Evolutionary conservation across 768 basidiomycete species (phyloP), one percentile per base, ranked within the genome.

Genomic region (Leucocoprinus sp.): DNA sequence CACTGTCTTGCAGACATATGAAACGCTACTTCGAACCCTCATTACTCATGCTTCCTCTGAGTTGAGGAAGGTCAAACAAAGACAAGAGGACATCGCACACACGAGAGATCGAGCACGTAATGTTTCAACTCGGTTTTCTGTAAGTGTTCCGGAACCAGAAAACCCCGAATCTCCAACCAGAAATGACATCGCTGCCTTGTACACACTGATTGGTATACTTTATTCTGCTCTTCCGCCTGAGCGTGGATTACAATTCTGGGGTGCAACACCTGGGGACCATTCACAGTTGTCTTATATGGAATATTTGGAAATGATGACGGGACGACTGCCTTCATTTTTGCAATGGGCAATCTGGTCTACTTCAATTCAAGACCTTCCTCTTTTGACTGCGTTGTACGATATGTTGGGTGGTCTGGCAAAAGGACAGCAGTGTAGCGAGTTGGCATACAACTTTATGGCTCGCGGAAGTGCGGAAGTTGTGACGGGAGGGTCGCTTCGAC

Each of bases 311-410:
- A 68, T 73, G n/a, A 76, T 72, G 2, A 60, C 60, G n/a, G 64
- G 64, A 26, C 57, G 59, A 36, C 56, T 66, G 33, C 64, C 64
- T 5, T 53, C 80, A 1, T 93, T 95, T 60, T 65, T 95, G 38
- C 86, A 90, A 48, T 95, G 91, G 92, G 88, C 88, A 0, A 78
- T 88, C 7, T 86, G 84, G 84, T 85, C 84, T 1, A 86, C 87
- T 1, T 80, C 89, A 45, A 69, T 75, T 4, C 76, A 82, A 49
- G 86, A 90, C 50, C 57, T 75, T 5, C 75, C 76, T 1, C 82
- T 90, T 78, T 71, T 82, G 31, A 81, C 80, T 53, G 86, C 88
- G 0, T 62, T 92, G 42, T 92, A 90, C 58, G 87, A 93, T 54
- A 93, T 93, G 93, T 66, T 96, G 23, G 70, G 76, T 6, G 89